phyloP scores from a whole-genome alignment of 305 asterid genomes.

The Monarda citriodora region DNA sequence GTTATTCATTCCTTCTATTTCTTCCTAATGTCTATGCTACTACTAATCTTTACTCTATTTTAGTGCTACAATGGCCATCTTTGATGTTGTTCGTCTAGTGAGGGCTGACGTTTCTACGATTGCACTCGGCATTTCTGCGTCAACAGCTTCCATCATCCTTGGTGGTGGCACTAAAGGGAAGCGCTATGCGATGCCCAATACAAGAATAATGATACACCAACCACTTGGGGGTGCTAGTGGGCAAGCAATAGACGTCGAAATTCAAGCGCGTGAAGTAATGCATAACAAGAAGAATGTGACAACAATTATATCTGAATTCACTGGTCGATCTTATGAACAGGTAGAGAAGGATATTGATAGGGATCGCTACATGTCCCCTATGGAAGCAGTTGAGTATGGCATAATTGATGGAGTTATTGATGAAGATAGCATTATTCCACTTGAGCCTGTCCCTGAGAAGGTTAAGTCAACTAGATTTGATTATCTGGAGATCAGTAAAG shows the following conservation, averaged over 20 bases:
- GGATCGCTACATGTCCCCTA: slow-evolving; percentile 96
- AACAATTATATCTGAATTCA: slow-evolving; percentile 57
- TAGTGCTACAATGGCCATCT: slow-evolving; percentile 98
- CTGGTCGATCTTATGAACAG: slow-evolving; percentile 81
- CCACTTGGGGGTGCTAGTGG: slow-evolving; percentile 98
- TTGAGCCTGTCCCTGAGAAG: slow-evolving; percentile 72
- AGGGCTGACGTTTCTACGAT: slow-evolving; percentile 95
- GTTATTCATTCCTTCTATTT: background rate
- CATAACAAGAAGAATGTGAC: slow-evolving; percentile 79
- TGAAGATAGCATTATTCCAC: slow-evolving; percentile 78
- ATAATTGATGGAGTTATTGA: slow-evolving; percentile 93
- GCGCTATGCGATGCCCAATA: slow-evolving; percentile 94
- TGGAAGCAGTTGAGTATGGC: slow-evolving; percentile 96
- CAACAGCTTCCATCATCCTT: slow-evolving; percentile 93
- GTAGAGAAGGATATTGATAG: slow-evolving; percentile 92
- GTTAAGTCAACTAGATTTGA: slow-evolving; percentile 64
- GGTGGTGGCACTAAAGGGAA: slow-evolving; percentile 97
- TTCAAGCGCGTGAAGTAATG: slow-evolving; percentile 91
- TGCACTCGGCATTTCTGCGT: slow-evolving; percentile 89
- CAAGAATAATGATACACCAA: slow-evolving; percentile 95
- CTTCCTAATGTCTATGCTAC: slow-evolving; percentile 10
- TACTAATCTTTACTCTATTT: slow-evolving; percentile 14
- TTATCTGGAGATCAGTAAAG: slow-evolving; percentile 69
- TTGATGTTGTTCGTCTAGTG: slow-evolving; percentile 82
- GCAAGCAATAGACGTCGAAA: slow-evolving; percentile 87